These are phyloP conservation scores for Platismatia glauca DNA, from an alignment of 495 filamentous ascomycete species.

Conservation along the genomic window DNA sequence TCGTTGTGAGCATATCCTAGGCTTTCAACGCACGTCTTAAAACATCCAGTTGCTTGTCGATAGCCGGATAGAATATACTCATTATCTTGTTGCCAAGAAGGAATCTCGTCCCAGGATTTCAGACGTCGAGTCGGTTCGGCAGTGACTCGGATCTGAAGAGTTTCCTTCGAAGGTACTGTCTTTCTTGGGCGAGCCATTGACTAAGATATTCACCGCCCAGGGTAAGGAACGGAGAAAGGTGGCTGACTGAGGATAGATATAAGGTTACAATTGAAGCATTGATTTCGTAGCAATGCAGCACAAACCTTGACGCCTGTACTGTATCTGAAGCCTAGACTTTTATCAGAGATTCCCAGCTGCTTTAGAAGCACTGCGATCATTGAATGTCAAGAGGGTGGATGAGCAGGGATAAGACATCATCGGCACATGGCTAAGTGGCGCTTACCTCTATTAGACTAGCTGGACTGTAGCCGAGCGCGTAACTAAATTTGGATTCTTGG, in stretches of 20 bases:
- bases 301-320: neutral
- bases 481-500: neutral
- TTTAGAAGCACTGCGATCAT: neutral
- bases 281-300: neutral
- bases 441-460: neutral
- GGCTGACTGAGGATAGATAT: neutral
- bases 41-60: conserved; percentile 20
- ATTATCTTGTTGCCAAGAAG: conserved; percentile 22
- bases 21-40: conserved; percentile 17
- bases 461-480: neutral
- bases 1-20: conserved; percentile 25
- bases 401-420: neutral
- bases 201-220: neutral
- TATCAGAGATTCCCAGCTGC: neutral
- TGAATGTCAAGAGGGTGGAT: neutral
- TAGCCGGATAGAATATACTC: conserved; percentile 25
- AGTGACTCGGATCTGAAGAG: neutral
- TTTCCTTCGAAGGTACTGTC: neutral
- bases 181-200: conserved; percentile 2
- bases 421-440: neutral
- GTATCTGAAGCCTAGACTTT: neutral
- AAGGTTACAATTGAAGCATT: too few species aligned
- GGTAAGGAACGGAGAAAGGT: neutral
- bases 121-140: neutral
- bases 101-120: conserved; percentile 10